Percentiles rank a stretch among this genome's conserved stretches.
phyloP scores from a whole-genome alignment of 2,329 filamentous ascomycete species.

The Ceratocystis albifundus region DNA sequence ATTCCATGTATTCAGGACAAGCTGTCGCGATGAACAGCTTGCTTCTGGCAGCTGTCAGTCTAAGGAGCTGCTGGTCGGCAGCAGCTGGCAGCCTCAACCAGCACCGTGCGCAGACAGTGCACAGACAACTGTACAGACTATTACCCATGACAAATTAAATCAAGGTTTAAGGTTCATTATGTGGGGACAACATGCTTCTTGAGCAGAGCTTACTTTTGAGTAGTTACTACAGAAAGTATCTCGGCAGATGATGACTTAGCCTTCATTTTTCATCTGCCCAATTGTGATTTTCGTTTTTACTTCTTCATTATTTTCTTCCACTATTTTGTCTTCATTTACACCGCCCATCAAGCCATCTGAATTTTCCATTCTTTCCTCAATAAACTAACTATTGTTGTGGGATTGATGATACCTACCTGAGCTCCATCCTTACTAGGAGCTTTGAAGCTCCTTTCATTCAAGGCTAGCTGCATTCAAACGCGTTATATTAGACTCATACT shows the following conservation, averaged over 20 bases:
- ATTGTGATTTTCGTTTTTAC: too few species aligned
- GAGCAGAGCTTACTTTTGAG: too few species aligned
- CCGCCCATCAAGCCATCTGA: neutral
- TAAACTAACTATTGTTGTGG: neutral
- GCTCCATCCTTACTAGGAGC: neutral
- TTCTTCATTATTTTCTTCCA: too few species aligned
- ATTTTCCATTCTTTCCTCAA: neutral
- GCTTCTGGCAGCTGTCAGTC: neutral
- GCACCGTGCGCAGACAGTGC: neutral
- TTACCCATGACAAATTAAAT: neutral
- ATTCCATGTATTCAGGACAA: constrained; percentile 25
- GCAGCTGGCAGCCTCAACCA: neutral
- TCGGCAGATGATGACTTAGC: too few species aligned
- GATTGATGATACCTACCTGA: neutral
- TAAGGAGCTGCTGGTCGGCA: neutral
- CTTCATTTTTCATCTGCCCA: too few species aligned
- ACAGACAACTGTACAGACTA: neutral
- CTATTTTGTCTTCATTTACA: neutral
- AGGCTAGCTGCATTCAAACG: neutral
- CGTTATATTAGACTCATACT: neutral
- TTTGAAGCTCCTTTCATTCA: neutral
- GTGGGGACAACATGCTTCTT: neutral
- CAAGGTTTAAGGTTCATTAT: neutral
- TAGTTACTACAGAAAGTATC: too few species aligned
- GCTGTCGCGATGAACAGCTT: constrained; percentile 25